These are phyloP conservation scores for Lentinula boryana DNA, from an alignment of 768 basidiomycete genomes.

Conservation along the genomic window DNA sequence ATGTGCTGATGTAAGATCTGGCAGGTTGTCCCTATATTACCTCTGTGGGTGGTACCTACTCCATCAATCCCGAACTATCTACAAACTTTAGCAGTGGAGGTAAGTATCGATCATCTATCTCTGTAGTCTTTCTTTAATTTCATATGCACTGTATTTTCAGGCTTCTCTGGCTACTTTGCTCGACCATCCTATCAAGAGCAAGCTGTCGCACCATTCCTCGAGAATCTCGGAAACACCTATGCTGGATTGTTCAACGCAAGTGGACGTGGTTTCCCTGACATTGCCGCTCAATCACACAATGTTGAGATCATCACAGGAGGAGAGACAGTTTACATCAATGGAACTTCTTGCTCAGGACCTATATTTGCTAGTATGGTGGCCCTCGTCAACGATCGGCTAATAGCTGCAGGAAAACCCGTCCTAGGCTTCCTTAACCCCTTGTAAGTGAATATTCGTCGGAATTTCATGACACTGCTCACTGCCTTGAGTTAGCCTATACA, in stretches of 20 bases:
- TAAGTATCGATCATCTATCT: not conserved
- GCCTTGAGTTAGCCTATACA: not conserved
- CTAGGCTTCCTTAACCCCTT: slow-evolving; percentile 42
- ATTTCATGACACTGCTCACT: not conserved
- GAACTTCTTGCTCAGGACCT: slow-evolving; percentile 40
- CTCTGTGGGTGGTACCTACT: slow-evolving; percentile 30
- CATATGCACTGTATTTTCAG: not conserved
- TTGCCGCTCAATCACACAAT: slow-evolving; percentile 9
- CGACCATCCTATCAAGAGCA: slow-evolving; percentile 33
- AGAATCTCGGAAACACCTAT: slow-evolving; percentile 24
- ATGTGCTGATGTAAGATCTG: not conserved
- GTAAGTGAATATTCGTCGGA: not conserved
- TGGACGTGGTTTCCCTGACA: slow-evolving; percentile 14
- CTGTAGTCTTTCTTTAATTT: not conserved
- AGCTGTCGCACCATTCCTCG: slow-evolving; percentile 26
- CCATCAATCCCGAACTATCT: slow-evolving; percentile 18
- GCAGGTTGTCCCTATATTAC: slow-evolving; percentile 26
- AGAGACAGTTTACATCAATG: slow-evolving; percentile 16
- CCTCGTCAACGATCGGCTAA: slow-evolving; percentile 37
- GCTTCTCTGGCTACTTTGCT: slow-evolving; percentile 12
- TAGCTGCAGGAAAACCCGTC: slow-evolving; percentile 22
- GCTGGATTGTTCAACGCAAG: slow-evolving; percentile 36
- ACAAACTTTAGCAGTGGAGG: slow-evolving; percentile 11
- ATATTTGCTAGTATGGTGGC: slow-evolving; percentile 39
- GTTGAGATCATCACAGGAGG: slow-evolving; percentile 6